Evolutionary conservation across 768 basidiomycete genomes (phyloP), one percentile per base, ranked within the genome.

Genomic region (Rhizopogon vesiculosus): DNA sequence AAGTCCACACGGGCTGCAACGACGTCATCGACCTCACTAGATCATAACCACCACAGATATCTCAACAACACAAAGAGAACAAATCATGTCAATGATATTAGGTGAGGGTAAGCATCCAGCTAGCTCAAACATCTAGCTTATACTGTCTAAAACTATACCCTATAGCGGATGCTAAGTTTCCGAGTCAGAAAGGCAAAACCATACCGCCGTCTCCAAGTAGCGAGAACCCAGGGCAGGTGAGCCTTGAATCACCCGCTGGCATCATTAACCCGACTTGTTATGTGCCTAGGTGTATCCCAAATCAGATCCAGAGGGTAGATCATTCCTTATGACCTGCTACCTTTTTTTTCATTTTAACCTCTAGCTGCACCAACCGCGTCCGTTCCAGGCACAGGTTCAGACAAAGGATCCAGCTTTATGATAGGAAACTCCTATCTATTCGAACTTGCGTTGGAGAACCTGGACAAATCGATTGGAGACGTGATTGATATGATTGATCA

Each of bases 371-470:
- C 65, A 7, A 13, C 45, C 8, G 64, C 57, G 9, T 59, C 58
- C 6, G 56, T 66, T 3, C 61, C 65, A 39, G 60, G 61, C 25
- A 64, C 65, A 2, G 66, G 65, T 6, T 59, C 56, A 7, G 35
- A 54, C 40, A 53, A 22, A 53, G 45, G 63, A 61, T 54, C 68
- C 9, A n/a, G 55, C 50, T 56, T 64, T 25, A 69, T 68, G 43
- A 67, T 77, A 10, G 77, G 78, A 18, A 83, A 81, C 58, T 76
- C 80, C 1, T 80, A 72, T 59, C 68, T 79, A 5, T 75, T 81
- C 66, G 65, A 73, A 31, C 67, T 66, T 31, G 74, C 75, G 3
- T 63, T 82, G 31, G 61, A 71, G 44, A 77, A 76, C 45, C 71
- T 81, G 41, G 79, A 80, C 57, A 61, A 67, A 49, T 71, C 77